Base-by-base conservation (phyloP, 768 basidiomycete species). In the Mycena metata region DNA sequence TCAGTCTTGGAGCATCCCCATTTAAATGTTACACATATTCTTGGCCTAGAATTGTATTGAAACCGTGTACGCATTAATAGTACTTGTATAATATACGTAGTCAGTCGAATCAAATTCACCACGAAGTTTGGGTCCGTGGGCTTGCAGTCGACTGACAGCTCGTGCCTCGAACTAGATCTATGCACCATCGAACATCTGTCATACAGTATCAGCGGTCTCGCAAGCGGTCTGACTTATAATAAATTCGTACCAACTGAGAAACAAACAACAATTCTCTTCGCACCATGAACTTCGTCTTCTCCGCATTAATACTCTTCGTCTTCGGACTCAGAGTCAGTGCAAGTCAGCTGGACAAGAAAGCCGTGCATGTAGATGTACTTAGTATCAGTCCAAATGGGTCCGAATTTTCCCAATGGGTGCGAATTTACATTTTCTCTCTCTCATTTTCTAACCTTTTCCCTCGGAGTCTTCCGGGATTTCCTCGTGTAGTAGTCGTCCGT, bases 11-110 rank as follows among this genome's bases (percentile, higher is more conserved):
- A 43, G 41, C 52, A 45, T 57, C 46, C 55, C 42, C 35, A 54
- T 35, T 57, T 45, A 42, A 21, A 26, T 35, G 41, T 33, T 24
- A 52, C 30, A 60, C 45, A 39, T 19, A 36, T 36, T 54, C 43
- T 42, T 50, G 51, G 2, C 54, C 24, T 66, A 66, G 64, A 66
- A 42, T 47, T 66, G 65, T 60, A 60, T 66, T 45, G 2, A 66
- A 66, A 60, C 23, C n/a, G 45, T 60, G 65, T 49, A 61, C 49
- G 6, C 46, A 41, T 43, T 17, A 33, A 57, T 57, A 35, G 56
- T 63, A 64, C 8, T 35, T 36, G 35, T 42, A 47, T 39, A 10
- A 39, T 39, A 30, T 30, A 30, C 30, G 30, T 30, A 39, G 15
- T 39, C 39, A 39, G 39, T 39, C 11, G 39, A 39, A 39, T 39